Evolutionary conservation across 106 monocot genomes (phyloP), one percentile per base, ranked within the genome.

Genomic region (Platanthera guangdongensis): DNA sequence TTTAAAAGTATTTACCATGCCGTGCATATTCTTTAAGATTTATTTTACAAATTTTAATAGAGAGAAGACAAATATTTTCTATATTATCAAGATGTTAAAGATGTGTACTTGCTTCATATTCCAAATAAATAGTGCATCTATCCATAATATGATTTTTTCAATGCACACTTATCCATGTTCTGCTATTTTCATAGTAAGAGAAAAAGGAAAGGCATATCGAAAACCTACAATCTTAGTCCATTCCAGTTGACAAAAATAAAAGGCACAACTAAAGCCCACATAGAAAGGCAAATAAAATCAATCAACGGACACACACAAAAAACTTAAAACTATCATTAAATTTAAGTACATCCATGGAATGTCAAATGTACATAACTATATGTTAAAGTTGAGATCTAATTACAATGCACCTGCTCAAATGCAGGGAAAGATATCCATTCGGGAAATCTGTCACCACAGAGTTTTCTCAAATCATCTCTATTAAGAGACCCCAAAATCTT

Each of bases 401-500:
- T 52, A 48, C 39, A 59, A 13, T 39, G 47, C 22, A 99, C 99
- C 94, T 99, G 99, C 85, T 99, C 99, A 80, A 71, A 99, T 57
- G 73, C 80, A 74, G 99, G 99, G 77, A 99, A 99, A 63, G 99
- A 99, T 73, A 99, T 77, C 99, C 99, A 99, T 77, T 92, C 91
- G 62, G 99, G 99, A 52, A 83, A 94, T 74, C 87, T 99, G 68
- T 99, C 94, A 63, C 94, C 99, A 76, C 99, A 99, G 16, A 99
- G 83, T 87, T 94, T 94, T 80, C 84, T 92, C 77, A 99, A 68
- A 68, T 99, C 99, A 72, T 99, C 99, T 81, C 99, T 92, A 39
- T n/a, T 77, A 64, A 99, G 90, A 30, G 94, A 92, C n/a, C 94
- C 92, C 60, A 99, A 77, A 73, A 99, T 72, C 25, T 92, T 99